A percentile compares a stretch with the other conserved stretches of the same genome.
These are phyloP conservation scores for Cylindrotheca closterium DNA, from an alignment of 108 stramenopile genomes.

Conservation along the genomic window DNA sequence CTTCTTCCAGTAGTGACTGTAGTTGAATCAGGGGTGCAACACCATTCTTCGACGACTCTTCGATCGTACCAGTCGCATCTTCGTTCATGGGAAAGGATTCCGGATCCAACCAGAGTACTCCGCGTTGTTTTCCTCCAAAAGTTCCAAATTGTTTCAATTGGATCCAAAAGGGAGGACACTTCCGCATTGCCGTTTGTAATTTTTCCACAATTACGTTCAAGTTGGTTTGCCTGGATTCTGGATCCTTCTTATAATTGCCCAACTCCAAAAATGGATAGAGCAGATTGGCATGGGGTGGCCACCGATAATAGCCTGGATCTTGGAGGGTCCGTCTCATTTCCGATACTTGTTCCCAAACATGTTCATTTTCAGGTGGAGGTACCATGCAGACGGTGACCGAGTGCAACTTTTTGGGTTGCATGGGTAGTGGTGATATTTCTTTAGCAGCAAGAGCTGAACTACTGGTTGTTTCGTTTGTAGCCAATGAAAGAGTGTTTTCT, in stretches of 20 bases:
- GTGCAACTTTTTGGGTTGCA: slow-evolving; percentile 28
- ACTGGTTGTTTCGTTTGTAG: no score
- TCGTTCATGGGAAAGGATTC: not conserved
- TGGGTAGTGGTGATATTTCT: not conserved
- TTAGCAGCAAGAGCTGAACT: no score
- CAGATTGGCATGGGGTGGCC: slow-evolving; percentile 84
- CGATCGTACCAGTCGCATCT: not conserved
- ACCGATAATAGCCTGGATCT: slow-evolving; percentile 79
- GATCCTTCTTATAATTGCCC: not conserved
- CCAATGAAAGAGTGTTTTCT: no score
- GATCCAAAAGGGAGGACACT: slow-evolving; percentile 57
- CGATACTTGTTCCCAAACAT: slow-evolving; percentile 56
- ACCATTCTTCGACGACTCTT: slow-evolving; percentile 27
- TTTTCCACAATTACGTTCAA: slow-evolving; percentile 3
- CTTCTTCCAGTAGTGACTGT: slow-evolving; percentile 46
- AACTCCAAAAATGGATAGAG: slow-evolving; percentile 76
- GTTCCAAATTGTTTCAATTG: slow-evolving; percentile 58
- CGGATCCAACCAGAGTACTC: slow-evolving; percentile 78
- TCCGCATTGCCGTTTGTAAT: slow-evolving; percentile 34
- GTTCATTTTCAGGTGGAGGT: slow-evolving; percentile 49
- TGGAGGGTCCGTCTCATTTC: slow-evolving; percentile 49
- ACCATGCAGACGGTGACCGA: slow-evolving; percentile 69
- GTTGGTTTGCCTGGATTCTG: not conserved
- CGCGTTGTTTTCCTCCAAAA: slow-evolving; percentile 68
- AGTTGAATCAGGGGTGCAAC: slow-evolving; percentile 36